Evolutionary conservation across 805 yeast species (phyloP).

Genomic region (Lachancea dasiensis): DNA sequence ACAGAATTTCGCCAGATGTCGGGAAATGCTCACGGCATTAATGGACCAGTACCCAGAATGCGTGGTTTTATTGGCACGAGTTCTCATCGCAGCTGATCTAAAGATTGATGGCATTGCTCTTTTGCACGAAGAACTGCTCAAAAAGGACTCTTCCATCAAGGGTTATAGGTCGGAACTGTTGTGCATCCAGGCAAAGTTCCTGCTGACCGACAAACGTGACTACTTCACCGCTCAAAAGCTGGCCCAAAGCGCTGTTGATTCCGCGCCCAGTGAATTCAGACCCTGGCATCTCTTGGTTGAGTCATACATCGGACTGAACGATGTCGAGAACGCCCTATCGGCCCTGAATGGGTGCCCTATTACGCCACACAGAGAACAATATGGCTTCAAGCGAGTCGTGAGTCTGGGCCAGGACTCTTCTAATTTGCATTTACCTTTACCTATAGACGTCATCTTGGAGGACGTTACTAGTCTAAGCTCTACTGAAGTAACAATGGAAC

Average conservation of each 20-base stretch:
- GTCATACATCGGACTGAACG: constrained; percentile 55
- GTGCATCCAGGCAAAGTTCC: constrained; percentile 27
- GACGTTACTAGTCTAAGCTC: constrained; percentile 66
- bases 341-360: constrained; percentile 78
- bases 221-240: constrained; percentile 22
- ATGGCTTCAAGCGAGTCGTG: constrained; percentile 52
- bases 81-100: constrained; percentile 30
- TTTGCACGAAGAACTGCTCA: constrained; percentile 25
- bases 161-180: constrained; percentile 27
- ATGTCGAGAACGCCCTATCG: constrained; percentile 65
- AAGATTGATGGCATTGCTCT: constrained; percentile 34
- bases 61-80: constrained; percentile 27
- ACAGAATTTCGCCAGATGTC: constrained; percentile 22
- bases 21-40: constrained; percentile 22
- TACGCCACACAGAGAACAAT: constrained; percentile 68
- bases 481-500: constrained; percentile 58
- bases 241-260: constrained; percentile 42
- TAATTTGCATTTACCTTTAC: constrained; percentile 65
- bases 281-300: constrained; percentile 68
- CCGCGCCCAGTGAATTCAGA: constrained; percentile 68
- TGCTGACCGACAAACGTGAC: constrained; percentile 25
- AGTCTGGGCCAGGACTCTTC: constrained; percentile 33
- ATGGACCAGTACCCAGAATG: constrained; percentile 23
- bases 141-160: constrained; percentile 11
- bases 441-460: constrained; percentile 63